Conservation (phyloP, 768 basidiomycete species). For the Leccinum truebloodii region DNA sequence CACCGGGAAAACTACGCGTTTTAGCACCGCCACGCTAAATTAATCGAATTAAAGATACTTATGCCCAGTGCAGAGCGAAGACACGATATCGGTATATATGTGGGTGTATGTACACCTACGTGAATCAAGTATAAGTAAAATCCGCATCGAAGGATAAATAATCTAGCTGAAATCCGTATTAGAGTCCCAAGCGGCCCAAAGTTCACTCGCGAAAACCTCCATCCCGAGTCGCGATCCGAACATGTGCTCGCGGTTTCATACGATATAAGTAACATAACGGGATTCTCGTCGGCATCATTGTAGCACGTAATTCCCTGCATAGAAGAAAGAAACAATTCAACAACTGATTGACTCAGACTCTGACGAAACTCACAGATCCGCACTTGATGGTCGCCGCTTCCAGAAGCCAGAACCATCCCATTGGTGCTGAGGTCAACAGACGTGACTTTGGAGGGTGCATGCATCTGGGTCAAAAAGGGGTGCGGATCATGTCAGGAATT, state of each 20-base stretch:
- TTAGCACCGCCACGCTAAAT: too few species aligned
- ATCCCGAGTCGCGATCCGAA: conserved; percentile 12
- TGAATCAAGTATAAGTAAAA: neutral
- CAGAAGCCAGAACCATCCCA: conserved; percentile 36
- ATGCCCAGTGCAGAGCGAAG: neutral
- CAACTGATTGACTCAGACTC: conserved; percentile 14
- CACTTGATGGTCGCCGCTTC: conserved; percentile 38
- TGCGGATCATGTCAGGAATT: conserved; percentile 23
- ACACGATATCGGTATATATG: neutral
- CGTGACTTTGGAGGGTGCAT: conserved; percentile 28
- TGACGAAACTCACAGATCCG: conserved; percentile 36
- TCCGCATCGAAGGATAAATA: neutral
- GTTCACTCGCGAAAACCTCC: conserved; percentile 4
- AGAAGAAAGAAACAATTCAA: conserved; percentile 14
- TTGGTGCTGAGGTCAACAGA: conserved; percentile 39
- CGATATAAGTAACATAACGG: neutral
- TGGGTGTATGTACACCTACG: neutral
- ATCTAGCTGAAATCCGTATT: conserved; percentile 2
- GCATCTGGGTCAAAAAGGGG: conserved; percentile 13
- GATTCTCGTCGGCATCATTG: conserved; percentile 21
- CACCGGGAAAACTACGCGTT: neutral
- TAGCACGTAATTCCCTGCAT: conserved; percentile 29
- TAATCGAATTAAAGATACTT: too few species aligned
- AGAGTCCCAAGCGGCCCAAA: conserved; percentile 7
- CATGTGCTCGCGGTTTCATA: conserved; percentile 2